A percentile compares a stretch with the other conserved stretches of the same genome.
Evolutionary conservation across 2,329 filamentous ascomycete species (phyloP).

Genomic region (Colletotrichum caudatum): DNA sequence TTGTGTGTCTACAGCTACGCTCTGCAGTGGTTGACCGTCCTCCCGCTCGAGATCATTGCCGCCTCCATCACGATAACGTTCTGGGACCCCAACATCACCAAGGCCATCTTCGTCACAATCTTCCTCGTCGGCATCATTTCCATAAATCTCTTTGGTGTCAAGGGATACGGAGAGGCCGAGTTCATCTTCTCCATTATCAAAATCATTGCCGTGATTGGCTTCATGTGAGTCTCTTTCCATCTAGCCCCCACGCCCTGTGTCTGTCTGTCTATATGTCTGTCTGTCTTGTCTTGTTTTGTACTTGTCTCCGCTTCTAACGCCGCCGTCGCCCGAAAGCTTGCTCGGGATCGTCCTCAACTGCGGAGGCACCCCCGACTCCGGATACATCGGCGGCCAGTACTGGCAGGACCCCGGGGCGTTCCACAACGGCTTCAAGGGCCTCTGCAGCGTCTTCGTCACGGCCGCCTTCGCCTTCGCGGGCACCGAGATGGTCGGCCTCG

Average conservation of each 20-base stretch:
- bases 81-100: constrained; percentile 75
- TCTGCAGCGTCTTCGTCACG: constrained; percentile 82
- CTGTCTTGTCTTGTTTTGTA: constrained; percentile 13
- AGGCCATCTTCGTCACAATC: constrained; percentile 83
- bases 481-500: constrained; percentile 81
- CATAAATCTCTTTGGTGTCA: constrained; percentile 91
- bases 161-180: constrained; percentile 90
- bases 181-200: constrained; percentile 91
- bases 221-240: constrained; percentile 71
- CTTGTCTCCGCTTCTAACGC: constrained; percentile 8
- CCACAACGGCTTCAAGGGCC: constrained; percentile 85
- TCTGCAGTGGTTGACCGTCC: constrained; percentile 85
- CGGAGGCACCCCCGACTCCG: constrained; percentile 78
- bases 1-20: constrained; percentile 71
- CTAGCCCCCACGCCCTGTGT: background rate
- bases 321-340: constrained; percentile 65
- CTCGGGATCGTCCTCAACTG: constrained; percentile 88
- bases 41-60: constrained; percentile 89
- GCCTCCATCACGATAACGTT: constrained; percentile 87
- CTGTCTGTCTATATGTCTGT: too few species aligned
- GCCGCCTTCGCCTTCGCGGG: constrained; percentile 82
- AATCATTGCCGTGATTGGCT: constrained; percentile 85
- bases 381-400: constrained; percentile 83
- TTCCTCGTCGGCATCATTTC: constrained; percentile 81
- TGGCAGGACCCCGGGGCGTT: constrained; percentile 88